phyloP scores from a whole-genome alignment of 441 rosid genomes.

The Rhodomyrtus psidioides region DNA sequence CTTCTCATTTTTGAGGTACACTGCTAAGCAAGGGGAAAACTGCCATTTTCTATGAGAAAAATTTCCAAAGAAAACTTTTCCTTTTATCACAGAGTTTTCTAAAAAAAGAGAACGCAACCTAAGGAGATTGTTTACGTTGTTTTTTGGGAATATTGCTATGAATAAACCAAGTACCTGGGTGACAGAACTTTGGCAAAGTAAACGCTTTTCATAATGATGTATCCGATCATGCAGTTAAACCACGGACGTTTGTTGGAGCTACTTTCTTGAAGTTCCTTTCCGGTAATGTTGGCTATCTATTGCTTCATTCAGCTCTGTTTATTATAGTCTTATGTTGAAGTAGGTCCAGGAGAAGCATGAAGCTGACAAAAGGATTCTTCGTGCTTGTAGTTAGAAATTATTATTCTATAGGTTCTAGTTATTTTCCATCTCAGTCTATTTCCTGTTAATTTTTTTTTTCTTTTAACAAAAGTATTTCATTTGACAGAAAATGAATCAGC shows the following conservation, averaged over 20 bases:
- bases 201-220: not conserved
- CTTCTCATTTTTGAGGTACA: not conserved
- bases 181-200: not conserved
- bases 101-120: not conserved
- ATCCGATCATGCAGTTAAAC: conserved; percentile 56
- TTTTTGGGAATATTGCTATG: not conserved
- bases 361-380: not conserved
- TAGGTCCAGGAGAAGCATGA: not conserved
- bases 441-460: not conserved
- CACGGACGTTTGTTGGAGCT: conserved; percentile 68
- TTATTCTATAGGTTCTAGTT: not conserved
- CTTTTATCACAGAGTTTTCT: not conserved
- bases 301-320: not conserved
- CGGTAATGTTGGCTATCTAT: conserved; percentile 34
- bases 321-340: not conserved
- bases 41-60: not conserved
- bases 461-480: not conserved
- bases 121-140: not conserved
- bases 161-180: not conserved
- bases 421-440: not conserved
- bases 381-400: not conserved
- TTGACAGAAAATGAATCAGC: conserved; percentile 77
- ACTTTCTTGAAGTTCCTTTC: conserved; percentile 77
- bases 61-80: not conserved
- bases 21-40: not conserved